Percentiles rank a stretch among this genome's conserved stretches.
Conservation (phyloP, 1,284 basidiomycete species). For the Cutaneotrichosporon sp. region DNA sequence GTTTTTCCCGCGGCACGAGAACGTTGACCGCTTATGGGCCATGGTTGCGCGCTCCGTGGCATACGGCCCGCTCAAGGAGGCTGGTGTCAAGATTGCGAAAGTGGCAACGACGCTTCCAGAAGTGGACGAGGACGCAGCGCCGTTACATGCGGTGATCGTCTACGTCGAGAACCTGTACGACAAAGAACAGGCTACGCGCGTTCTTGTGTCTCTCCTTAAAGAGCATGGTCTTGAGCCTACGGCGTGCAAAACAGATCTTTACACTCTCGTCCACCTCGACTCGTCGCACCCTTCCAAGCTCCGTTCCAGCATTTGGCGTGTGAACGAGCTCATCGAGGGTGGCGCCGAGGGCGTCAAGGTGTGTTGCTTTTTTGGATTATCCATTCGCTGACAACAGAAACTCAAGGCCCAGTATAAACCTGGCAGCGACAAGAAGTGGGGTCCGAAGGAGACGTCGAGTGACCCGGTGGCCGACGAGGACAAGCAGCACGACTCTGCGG, state of each 20-base stretch:
- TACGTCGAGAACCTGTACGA: constrained; percentile 33
- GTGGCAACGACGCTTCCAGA: constrained; percentile 15
- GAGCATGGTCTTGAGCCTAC: constrained; percentile 33
- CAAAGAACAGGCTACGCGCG: constrained; percentile 19
- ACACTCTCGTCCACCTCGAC: constrained; percentile 43
- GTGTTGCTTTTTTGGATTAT: neutral
- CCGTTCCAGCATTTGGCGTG: constrained; percentile 33
- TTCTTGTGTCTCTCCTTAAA: constrained; percentile 23
- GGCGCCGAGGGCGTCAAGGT: constrained; percentile 24
- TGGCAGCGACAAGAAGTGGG: constrained; percentile 5
- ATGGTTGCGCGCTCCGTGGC: constrained; percentile 29
- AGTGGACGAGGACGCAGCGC: constrained; percentile 13
- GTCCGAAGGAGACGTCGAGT: neutral
- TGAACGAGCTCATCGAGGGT: constrained; percentile 26
- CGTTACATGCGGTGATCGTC: constrained; percentile 28
- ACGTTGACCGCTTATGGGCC: constrained; percentile 28
- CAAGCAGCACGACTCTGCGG: neutral
- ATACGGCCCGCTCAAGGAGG: constrained; percentile 27
- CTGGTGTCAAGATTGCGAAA: constrained; percentile 26
- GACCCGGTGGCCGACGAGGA: neutral
- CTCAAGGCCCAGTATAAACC: constrained; percentile 19
- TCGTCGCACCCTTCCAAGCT: constrained; percentile 42
- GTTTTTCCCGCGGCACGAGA: constrained; percentile 19
- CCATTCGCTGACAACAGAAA: constrained; percentile 8
- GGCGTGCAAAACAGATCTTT: constrained; percentile 37